Evolutionary conservation across 805 yeast genomes (phyloP).

Genomic region (Schwanniomyces occidentalis): DNA sequence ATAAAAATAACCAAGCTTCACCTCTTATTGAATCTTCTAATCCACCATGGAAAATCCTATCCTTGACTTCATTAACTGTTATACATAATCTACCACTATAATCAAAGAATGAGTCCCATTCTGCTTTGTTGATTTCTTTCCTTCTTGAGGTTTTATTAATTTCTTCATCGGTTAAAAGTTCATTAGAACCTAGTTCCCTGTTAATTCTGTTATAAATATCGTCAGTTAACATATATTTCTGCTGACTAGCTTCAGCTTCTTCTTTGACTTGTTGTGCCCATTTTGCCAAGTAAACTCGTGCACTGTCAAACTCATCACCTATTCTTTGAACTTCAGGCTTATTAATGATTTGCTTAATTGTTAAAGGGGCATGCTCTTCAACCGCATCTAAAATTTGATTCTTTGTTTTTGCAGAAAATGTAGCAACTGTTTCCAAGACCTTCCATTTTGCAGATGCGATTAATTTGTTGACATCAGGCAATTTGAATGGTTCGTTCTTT

Average conservation of each 20-base stretch:
- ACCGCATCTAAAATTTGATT: slow-evolving; percentile 64
- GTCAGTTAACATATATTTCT: slow-evolving; percentile 54
- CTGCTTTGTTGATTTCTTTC: slow-evolving; percentile 63
- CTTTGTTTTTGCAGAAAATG: slow-evolving; percentile 54
- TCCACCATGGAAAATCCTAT: slow-evolving; percentile 89
- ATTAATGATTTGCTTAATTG: slow-evolving; percentile 57
- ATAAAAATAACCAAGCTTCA: slow-evolving; percentile 83
- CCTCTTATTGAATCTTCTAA: slow-evolving; percentile 56
- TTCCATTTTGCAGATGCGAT: slow-evolving; percentile 81
- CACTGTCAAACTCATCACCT: slow-evolving; percentile 91
- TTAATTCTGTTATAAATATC: slow-evolving; percentile 59
- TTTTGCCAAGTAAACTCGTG: slow-evolving; percentile 87
- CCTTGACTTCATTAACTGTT: slow-evolving; percentile 78
- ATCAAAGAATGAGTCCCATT: slow-evolving; percentile 88
- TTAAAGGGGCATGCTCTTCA: slow-evolving; percentile 61
- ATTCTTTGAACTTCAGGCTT: slow-evolving; percentile 80
- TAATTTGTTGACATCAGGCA: slow-evolving; percentile 47
- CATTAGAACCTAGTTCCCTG: slow-evolving; percentile 61
- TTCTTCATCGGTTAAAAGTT: slow-evolving; percentile 58
- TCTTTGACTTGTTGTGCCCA: slow-evolving; percentile 96
- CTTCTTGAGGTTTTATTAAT: slow-evolving; percentile 62
- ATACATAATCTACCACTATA: slow-evolving; percentile 68
- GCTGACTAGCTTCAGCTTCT: slow-evolving; percentile 69
- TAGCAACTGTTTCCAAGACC: slow-evolving; percentile 79
- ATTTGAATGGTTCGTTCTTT: slow-evolving; percentile 19